Evolutionary conservation across 2,329 filamentous ascomycete species (phyloP), one percentile per base, ranked within the genome.

Genomic region (Colletotrichum spaethianum): DNA sequence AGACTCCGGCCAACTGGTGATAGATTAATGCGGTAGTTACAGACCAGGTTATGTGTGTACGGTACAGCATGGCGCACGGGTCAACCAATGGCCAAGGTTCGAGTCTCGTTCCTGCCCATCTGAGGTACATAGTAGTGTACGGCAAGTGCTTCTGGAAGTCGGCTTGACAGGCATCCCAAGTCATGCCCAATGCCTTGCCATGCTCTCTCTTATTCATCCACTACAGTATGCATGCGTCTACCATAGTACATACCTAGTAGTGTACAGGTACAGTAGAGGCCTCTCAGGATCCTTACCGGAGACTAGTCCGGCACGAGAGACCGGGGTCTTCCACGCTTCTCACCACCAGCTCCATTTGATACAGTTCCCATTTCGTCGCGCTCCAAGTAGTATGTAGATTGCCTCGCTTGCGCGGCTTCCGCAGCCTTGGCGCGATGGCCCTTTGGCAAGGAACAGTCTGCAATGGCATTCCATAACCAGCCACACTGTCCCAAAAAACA

Each of bases 371-470:
- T 65, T 16, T 52, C 33, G 36, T 53, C 60, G 33, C 50, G 12
- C 60, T 50, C 69, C 69, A 63, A 14, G 36, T 57, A 68, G 64
- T 64, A 63, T 11, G 36, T 57, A 68, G 64, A 71, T 68, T 68
- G 50, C 50, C 36, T 63, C 57, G 36, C 67, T 48, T 59, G 23
- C 55, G 44, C 57, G 26, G 36, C 67, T 48, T 59, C 20, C 55
- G 44, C 57, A 33, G 28, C 50, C 46, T 71, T 59, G 61, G 64
- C 64, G 57, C 63, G n/a, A 67, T 68, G 57, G 44, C 20, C 26
- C 16, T n/a, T n/a, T 14, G 55, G 42, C 56, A 56, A 50, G 68
- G 56, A 48, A 70, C 33, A 28, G 31, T 44, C 59, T 63, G 63
- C 55, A 52, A 57, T 38, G 38, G 50, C 63, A 63, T 57, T 52